phyloP scores from a whole-genome alignment of 176 grass and related monocot genomes.

The Ensete ventricosum region DNA sequence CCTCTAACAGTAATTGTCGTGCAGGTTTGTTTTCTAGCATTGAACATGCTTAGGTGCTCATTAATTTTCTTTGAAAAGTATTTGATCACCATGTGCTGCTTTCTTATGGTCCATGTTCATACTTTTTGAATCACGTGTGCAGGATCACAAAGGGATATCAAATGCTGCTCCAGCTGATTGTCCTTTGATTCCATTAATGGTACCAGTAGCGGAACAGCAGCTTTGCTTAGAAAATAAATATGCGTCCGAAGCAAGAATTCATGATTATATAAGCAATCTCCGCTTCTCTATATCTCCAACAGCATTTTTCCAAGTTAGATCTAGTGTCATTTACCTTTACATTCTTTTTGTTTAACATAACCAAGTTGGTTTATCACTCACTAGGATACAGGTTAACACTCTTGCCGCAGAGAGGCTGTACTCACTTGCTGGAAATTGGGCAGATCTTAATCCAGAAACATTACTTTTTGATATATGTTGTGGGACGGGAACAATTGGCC shows the following conservation, averaged over 20 bases:
- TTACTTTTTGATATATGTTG: conserved; percentile 96
- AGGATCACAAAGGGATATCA: conserved; percentile 98
- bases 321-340: conserved; percentile 1
- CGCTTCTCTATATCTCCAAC: conserved; percentile 91
- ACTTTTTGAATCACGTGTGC: conserved; percentile 3
- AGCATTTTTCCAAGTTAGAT: conserved; percentile 90
- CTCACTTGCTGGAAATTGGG: conserved; percentile 86
- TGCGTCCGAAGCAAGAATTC: conserved; percentile 65
- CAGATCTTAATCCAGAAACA: conserved; percentile 76
- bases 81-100: neutral
- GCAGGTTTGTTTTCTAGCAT: conserved; percentile 44
- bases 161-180: conserved; percentile 94
- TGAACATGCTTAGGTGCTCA: neutral
- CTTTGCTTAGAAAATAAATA: conserved; percentile 28
- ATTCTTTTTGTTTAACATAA: conserved; percentile 9
- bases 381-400: conserved; percentile 80
- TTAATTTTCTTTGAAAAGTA: neutral
- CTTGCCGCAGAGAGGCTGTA: conserved; percentile 88
- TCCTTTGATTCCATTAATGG: conserved; percentile 56
- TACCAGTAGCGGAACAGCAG: conserved; percentile 26
- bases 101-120: neutral
- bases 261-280: conserved; percentile 83
- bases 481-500: conserved; percentile 93
- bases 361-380: conserved; percentile 28
- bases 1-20: conserved; percentile 82